Evolutionary conservation across 169 alveolate genomes (phyloP), one percentile per base, ranked within the genome.

Genomic region (Plasmodium gonderi): DNA sequence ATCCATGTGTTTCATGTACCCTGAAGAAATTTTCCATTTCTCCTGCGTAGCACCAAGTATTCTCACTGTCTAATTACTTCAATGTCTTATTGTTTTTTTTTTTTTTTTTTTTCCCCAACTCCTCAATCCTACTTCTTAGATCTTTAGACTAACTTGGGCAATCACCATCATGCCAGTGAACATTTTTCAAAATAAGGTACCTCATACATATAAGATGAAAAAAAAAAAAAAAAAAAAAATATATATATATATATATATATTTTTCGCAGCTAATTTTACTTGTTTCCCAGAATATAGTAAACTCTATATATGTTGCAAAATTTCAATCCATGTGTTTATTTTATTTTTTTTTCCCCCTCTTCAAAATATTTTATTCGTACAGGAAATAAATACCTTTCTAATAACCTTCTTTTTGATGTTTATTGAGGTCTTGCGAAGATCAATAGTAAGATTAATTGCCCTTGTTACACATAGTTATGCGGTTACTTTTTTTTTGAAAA

Each of bases 61-160:
- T 60, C 8, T 60, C 72, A 60, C 72, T 17, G 31, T 5, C 4
- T 8, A 4, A 8, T 5, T 60, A 17, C 8, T 20, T 60, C 72
- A 5, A 3, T 65, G 4, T 67, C 4, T 47, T 77, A 5, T 49
- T 33, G 4, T 29, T 23, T 72, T 33, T 45, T 33, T 33, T 23
- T n/a, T 72, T 7, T 38, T 14, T 33, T 40, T 29, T 77, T 76
- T 45, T 5, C 1, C 65, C 65, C 17, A n/a, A n/a, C n/a, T 44
- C 40, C 75, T 23, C 47, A n/a, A 54, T 40, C 45, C 20, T 33
- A 76, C 9, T 44, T 38, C 23, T 77, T 87, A 89, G 91, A 69
- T 94, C 72, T 95, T 96, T n/a, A 80, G 97, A 29, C 79, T 96
- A 26, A 95, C 97, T 68, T 96, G 97, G 97, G 97, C 97, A 1